phyloP scores from a whole-genome alignment of 345 rosid species.

The Mangifera indica region DNA sequence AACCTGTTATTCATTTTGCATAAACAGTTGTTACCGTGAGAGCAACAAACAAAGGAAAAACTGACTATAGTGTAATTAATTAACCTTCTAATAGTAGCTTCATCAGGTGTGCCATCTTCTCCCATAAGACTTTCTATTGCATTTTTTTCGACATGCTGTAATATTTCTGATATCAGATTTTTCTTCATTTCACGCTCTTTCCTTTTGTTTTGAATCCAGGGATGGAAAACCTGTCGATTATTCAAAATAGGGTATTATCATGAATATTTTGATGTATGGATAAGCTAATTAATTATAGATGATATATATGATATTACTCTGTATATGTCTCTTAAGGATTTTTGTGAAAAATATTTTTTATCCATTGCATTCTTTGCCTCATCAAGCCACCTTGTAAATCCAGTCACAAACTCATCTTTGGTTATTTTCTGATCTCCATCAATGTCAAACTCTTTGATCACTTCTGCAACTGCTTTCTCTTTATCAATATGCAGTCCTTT shows the following conservation, averaged over 20 bases:
- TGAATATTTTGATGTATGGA: background rate
- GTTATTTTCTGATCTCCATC: constrained; percentile 26
- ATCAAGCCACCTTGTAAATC: constrained; percentile 33
- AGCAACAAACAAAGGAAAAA: background rate
- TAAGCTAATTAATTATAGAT: too few relatives aligned
- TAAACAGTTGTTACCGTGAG: too few relatives aligned
- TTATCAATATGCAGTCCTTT: constrained; percentile 16
- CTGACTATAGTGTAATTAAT: background rate
- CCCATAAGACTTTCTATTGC: constrained; percentile 24
- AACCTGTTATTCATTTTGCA: constrained; percentile 21
- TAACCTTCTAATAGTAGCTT: constrained; percentile 25
- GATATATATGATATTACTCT: constrained; percentile 7
- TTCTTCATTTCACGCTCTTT: constrained; percentile 29
- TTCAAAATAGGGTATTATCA: background rate
- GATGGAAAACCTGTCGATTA: constrained; percentile 24
- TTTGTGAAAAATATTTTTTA: constrained; percentile 1
- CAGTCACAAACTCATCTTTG: constrained; percentile 30
- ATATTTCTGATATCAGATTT: constrained; percentile 25
- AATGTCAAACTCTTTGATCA: constrained; percentile 34
- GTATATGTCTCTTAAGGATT: constrained; percentile 16
- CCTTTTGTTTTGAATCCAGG: constrained; percentile 33
- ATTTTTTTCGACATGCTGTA: constrained; percentile 17
- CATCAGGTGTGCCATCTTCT: constrained; percentile 33
- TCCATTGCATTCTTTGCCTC: constrained; percentile 23
- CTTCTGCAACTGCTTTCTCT: constrained; percentile 29